Evolutionary conservation across 352 stramenopile species (phyloP), one percentile per base, ranked within the genome.

Genomic region (Phytophthora aleatoria): DNA sequence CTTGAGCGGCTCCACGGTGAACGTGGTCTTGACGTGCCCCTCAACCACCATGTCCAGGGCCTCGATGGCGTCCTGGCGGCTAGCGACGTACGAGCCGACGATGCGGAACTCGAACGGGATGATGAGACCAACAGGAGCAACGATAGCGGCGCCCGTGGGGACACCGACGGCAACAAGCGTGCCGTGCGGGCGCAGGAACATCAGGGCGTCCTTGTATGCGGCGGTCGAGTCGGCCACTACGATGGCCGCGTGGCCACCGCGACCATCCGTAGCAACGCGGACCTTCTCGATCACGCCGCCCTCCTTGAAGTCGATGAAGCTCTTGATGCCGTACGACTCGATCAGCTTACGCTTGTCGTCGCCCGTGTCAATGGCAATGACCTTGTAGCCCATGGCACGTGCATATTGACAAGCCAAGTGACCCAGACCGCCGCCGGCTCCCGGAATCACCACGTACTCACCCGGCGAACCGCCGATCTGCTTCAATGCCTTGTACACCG

Each of bases 381-480:
- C 80, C 27, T 86, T 75, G 56, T 77, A 81, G 30, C 84, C 81
- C 69, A 96, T 88, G 9, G 81, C 83, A 4, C 76, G 68, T 15
- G 82, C 88, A 48, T 93, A 84, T 59, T 96, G 91, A 51, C 92
- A 77, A 3, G 69, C 86, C 48, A 96, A 74, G 58, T 96, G 89
- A 24, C 89, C 88, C 15, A 96, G 61, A 52, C 87, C 80, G n/a
- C 89, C 89, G n/a, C 91, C 74, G 10, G 69, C 72, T 1, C 89
- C 89, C 0, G 79, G 70, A 31, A 96, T 77, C 42, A 67, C 87
- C 0, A 96, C 69, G n/a, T 70, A 82, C 44, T 85, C 64, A 11
- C 76, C 77, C 5, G 69, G 52, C 15, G 77, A 64, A 5, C 74
- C 77, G 24, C 76, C 76, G 49, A 79, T 86, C 57, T 87, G 73